Percentiles rank a stretch among this genome's conserved stretches.
Conservation (phyloP, 1,284 basidiomycete species). For the Uromyces viciae-fabae region DNA sequence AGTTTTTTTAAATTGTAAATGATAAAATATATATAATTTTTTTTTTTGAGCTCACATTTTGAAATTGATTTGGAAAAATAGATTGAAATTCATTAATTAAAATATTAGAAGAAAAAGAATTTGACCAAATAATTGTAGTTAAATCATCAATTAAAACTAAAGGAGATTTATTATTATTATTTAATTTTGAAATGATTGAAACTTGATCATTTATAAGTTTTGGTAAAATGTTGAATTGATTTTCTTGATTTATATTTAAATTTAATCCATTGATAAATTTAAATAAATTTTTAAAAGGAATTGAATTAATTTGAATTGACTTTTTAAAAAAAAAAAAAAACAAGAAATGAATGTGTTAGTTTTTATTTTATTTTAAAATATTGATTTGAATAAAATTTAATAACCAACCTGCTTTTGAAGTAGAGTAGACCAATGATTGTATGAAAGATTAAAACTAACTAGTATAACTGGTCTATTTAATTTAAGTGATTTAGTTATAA, state of each 20-base stretch:
- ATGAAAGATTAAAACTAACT: neutral
- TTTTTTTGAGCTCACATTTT: too few species aligned
- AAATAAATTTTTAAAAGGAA: too few species aligned
- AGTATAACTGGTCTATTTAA: neutral
- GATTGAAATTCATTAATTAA: neutral
- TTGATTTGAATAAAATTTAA: too few species aligned
- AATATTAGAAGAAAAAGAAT: neutral
- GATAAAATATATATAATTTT: neutral
- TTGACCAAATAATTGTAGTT: neutral
- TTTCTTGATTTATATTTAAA: too few species aligned
- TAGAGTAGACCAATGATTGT: neutral
- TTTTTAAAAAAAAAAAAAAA: too few species aligned
- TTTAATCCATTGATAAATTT: too few species aligned
- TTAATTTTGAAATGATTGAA: neutral
- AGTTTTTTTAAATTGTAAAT: neutral
- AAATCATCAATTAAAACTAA: slow-evolving; percentile 19
- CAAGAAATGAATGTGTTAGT: too few species aligned
- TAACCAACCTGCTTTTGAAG: too few species aligned
- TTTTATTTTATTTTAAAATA: too few species aligned
- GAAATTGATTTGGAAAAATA: neutral
- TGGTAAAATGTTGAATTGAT: too few species aligned
- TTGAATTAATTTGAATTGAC: too few species aligned
- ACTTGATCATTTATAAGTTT: too few species aligned
- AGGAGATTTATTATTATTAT: neutral
- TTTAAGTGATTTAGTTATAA: neutral